These are phyloP conservation scores for Knoxia roxburghii DNA, from an alignment of 257 asterid genomes.

Conservation along the genomic window DNA sequence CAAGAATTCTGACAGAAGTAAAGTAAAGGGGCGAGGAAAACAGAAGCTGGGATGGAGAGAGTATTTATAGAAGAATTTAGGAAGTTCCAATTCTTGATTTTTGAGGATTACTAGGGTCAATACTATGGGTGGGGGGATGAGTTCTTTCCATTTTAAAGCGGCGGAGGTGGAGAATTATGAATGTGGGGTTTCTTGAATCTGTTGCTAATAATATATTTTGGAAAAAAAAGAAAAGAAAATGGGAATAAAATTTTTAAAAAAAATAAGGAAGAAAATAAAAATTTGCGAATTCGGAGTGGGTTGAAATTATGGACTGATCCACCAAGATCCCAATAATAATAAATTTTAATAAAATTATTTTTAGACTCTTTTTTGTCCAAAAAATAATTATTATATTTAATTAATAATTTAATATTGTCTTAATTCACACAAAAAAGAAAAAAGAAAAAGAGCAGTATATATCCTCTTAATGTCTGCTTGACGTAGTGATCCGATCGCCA, in stretches of 20 bases:
- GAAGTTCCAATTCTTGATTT: not conserved
- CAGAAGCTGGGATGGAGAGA: not conserved
- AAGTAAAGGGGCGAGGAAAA: not conserved
- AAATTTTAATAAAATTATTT: too few species aligned
- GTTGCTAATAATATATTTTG: not conserved
- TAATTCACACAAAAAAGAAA: not conserved
- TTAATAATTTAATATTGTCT: too few species aligned
- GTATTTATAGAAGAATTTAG: not conserved
- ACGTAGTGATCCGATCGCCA: slow-evolving; percentile 42
- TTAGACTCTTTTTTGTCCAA: too few species aligned
- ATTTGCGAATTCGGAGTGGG: too few species aligned
- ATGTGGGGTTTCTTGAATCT: not conserved
- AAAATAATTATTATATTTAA: too few species aligned
- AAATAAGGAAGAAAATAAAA: too few species aligned
- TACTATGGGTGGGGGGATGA: not conserved
- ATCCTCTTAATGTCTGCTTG: slow-evolving; percentile 32
- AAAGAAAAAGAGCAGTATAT: not conserved
- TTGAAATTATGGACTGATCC: too few species aligned
- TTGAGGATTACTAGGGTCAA: not conserved
- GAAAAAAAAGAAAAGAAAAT: not conserved
- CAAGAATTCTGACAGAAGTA: not conserved
- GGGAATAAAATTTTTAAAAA: too few species aligned
- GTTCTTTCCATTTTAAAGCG: not conserved
- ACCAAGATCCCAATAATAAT: too few species aligned
- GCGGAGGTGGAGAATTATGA: not conserved